A percentile compares a stretch with the other conserved stretches of the same genome.
These are phyloP conservation scores for Echeveria elegans DNA, from an alignment of 164 flowering plant genomes.

Conservation along the genomic window DNA sequence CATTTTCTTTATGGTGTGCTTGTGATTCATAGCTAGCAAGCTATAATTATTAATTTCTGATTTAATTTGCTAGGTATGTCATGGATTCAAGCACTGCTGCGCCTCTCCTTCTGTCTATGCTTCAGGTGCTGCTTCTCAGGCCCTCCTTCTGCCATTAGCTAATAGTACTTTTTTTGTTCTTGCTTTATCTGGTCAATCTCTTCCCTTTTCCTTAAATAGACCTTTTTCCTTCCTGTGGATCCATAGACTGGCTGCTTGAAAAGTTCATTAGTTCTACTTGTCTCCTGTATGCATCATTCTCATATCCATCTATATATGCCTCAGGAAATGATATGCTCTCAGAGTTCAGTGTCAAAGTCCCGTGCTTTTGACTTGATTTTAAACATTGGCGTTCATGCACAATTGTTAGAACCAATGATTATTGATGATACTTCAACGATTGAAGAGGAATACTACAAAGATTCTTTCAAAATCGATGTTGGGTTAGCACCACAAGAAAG, in stretches of 20 bases:
- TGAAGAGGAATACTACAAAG: slow-evolving; percentile 70
- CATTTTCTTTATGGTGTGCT: no score
- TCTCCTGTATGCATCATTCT: slow-evolving; percentile 6
- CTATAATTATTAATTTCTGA: neutral
- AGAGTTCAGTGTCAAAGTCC: slow-evolving; percentile 53
- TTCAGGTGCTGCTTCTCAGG: slow-evolving; percentile 65
- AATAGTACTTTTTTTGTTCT: neutral
- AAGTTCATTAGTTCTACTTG: neutral
- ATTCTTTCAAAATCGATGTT: slow-evolving; percentile 36
- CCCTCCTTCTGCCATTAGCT: neutral
- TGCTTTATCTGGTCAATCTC: neutral
- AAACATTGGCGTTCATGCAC: slow-evolving; percentile 98
- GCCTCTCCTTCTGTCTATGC: slow-evolving; percentile 89
- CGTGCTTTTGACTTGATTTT: slow-evolving; percentile 92
- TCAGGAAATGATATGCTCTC: slow-evolving; percentile 87
- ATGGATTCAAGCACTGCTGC: slow-evolving; percentile 82
- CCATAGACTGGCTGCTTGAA: neutral
- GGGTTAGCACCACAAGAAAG: slow-evolving; percentile 27
- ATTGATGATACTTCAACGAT: slow-evolving; percentile 51
- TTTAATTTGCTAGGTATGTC: slow-evolving; percentile 73
- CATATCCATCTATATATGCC: slow-evolving; percentile 11
- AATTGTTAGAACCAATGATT: slow-evolving; percentile 76
- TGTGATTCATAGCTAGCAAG: neutral
- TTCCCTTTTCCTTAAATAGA: neutral
- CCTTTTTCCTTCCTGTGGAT: neutral